Evolutionary conservation across 1,284 basidiomycete species (phyloP), one percentile per base, ranked within the genome.

Genomic region (Ceratobasidium sp.): DNA sequence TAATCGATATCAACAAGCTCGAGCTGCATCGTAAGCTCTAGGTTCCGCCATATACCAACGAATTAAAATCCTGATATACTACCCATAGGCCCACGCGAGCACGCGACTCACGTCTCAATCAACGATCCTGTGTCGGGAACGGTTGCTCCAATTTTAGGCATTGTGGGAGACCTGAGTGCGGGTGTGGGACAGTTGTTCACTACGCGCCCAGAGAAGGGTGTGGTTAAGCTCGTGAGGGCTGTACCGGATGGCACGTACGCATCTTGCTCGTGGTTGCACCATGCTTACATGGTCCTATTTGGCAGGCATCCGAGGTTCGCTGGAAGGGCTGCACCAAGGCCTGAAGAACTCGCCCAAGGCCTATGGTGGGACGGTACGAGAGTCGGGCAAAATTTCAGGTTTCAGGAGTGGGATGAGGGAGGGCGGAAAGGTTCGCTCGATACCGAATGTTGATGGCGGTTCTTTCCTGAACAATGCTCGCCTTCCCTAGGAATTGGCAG

Each of bases 81-180:
- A 14, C 61, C 31, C 34, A 1, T 75, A 88, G 87, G 87, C 31
- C 77, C 87, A 0, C 87, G 86, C 76, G 88, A 88, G 76, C 88
- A 89, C 77, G 82, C 84, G 34, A 82, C 83, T 0, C 78, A 80
- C 1, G 83, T 81, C 48, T 79, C 81, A 53, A 79, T 82, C 4
- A 78, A 82, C 0, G 85, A 88, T 76, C 85, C 85, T 0, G 76
- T 86, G 7, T 84, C 83, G 2, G 86, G 85, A 8, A 84, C 86
- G 3, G 83, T 83, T 0, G 82, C 82, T 31, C 85, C 85, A 0
- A 83, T 88, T 11, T 85, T 89, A 75, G 85, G 84, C 80, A 85
- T 86, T 0, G 79, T 88, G 1, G 85, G 86, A 11, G 82, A 87
- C 65, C 84, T 84, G 74, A 84, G 83, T 66, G 80, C 79, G 0